Percentiles rank a stretch among this genome's conserved stretches.
These are phyloP conservation scores for Musa beccarii DNA, from an alignment of 176 grass and related monocot genomes.

Conservation along the genomic window DNA sequence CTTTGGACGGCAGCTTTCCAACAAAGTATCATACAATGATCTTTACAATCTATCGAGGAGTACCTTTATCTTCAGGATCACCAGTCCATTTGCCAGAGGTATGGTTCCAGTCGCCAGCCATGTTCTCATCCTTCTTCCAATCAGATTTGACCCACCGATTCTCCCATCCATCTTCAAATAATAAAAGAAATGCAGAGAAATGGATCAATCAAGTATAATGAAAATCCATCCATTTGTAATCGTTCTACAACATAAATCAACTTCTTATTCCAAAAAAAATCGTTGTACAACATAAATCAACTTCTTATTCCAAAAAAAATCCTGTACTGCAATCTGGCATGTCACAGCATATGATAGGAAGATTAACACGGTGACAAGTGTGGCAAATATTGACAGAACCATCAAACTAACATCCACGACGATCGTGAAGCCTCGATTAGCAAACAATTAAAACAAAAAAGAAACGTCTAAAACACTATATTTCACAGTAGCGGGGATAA, in stretches of 20 bases:
- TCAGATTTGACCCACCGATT: constrained; percentile 75
- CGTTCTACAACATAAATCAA: too few relatives aligned
- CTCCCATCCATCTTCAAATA: constrained; percentile 53
- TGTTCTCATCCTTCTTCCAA: constrained; percentile 77
- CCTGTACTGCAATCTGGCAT: too few relatives aligned
- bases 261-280: too few relatives aligned
- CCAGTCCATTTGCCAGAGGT: constrained; percentile 85
- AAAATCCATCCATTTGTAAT: too few relatives aligned
- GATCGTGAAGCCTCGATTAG: background rate
- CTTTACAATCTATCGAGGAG: background rate
- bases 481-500: too few relatives aligned
- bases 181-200: background rate
- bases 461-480: background rate
- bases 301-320: too few relatives aligned
- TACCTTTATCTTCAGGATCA: constrained; percentile 71
- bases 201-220: background rate
- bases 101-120: constrained; percentile 59
- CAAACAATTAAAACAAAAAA: background rate
- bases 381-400: background rate
- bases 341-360: background rate
- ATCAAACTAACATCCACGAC: background rate
- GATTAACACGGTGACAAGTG: background rate
- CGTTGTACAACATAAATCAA: too few relatives aligned
- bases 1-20: background rate
- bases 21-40: background rate